Base-by-base conservation (phyloP, 192 early-diverging fungal genomes). In the Chytriomyces sp. region DNA sequence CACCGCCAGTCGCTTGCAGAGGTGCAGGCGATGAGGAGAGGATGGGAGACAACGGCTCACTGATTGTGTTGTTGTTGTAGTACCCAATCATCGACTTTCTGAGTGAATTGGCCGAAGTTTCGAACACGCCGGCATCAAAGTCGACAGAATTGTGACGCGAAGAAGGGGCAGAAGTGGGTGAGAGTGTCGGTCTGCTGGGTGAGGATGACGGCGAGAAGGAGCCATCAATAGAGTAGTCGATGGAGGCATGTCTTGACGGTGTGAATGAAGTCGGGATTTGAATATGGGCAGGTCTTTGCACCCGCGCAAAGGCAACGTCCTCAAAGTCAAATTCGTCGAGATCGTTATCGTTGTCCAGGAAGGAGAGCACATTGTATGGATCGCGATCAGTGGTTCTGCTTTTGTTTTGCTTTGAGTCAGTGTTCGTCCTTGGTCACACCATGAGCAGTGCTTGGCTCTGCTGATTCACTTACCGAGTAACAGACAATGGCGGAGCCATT, bases 1-100 rank as follows among this genome's bases (percentile, higher is more conserved):
- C 73, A 9, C 73, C 73, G 46, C 73, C 73, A 23, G 73, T 66
- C 18, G 73, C 13, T 65, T 75, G 73, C 16, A 75, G 73, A 47
- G 73, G 61, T 18, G 63, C 35, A 16, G 24, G 35, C 24, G 35
- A 57, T 57, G 53, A 57, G 53, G 16, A 57, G 20, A 3, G 53
- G 11, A 26, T 13, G 16, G 63, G 63, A 64, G 63, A 57, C 13
- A 57, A 2, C 2, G 53, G 20, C 20, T 57, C 53, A 5, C 20
- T 57, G 53, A 1, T n/a, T 5, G 45, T 1, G 66, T 45, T 16
- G 44, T 28, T 67, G 66, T 6, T 28, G 1, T 8, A 67, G 35
- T 45, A 64, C 3, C 18, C 63, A 64, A 59, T 59, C 3, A 59
- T 59, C 57, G 16, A 20, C 20, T 16, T 20, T 64, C 24, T 13